These are phyloP conservation scores for Tympanopsis confertula DNA, from an alignment of 2,329 filamentous ascomycete species.

Conservation along the genomic window DNA sequence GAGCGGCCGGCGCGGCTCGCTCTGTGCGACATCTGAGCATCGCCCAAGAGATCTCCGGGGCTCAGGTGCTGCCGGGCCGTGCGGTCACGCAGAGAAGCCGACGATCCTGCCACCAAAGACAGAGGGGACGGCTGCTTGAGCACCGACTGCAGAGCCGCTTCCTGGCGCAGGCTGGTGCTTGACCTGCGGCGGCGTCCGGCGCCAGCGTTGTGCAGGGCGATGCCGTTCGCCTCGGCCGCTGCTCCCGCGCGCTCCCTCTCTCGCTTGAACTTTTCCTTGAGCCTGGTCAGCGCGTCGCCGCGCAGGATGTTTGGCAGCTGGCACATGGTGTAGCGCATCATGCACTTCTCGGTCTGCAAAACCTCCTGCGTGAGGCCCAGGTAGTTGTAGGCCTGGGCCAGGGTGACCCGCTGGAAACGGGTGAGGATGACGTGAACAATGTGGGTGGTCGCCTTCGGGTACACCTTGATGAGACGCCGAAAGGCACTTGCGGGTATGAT, in stretches of 20 bases:
- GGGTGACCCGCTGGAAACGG: slow-evolving; percentile 82
- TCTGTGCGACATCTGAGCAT: slow-evolving; percentile 58
- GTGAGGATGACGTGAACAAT: slow-evolving; percentile 97
- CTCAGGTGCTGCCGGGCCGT: slow-evolving; percentile 38
- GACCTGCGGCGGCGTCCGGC: slow-evolving; percentile 57
- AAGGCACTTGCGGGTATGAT: slow-evolving; percentile 97
- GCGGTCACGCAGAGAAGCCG: slow-evolving; percentile 26
- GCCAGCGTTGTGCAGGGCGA: slow-evolving; percentile 78
- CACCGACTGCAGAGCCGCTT: slow-evolving; percentile 62
- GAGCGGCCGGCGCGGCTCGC: slow-evolving; percentile 31
- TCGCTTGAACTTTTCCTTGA: slow-evolving; percentile 85
- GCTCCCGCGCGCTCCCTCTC: slow-evolving; percentile 73
- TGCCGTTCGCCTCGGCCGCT: slow-evolving; percentile 83
- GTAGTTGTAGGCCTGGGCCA: slow-evolving; percentile 89
- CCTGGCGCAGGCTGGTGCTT: slow-evolving; percentile 65
- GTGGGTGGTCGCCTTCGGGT: slow-evolving; percentile 90
- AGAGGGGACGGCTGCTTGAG: slow-evolving; percentile 31
- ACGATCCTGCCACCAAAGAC: slow-evolving; percentile 27
- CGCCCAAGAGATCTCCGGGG: slow-evolving; percentile 70
- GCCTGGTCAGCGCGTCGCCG: slow-evolving; percentile 66
- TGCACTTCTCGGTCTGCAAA: slow-evolving; percentile 79
- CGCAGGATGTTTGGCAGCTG: slow-evolving; percentile 85
- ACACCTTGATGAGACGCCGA: slow-evolving; percentile 78
- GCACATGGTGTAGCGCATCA: slow-evolving; percentile 84
- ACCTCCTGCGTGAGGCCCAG: slow-evolving; percentile 86